Base-by-base conservation (phyloP, 345 rosid genomes). In the Adansonia digitata region DNA sequence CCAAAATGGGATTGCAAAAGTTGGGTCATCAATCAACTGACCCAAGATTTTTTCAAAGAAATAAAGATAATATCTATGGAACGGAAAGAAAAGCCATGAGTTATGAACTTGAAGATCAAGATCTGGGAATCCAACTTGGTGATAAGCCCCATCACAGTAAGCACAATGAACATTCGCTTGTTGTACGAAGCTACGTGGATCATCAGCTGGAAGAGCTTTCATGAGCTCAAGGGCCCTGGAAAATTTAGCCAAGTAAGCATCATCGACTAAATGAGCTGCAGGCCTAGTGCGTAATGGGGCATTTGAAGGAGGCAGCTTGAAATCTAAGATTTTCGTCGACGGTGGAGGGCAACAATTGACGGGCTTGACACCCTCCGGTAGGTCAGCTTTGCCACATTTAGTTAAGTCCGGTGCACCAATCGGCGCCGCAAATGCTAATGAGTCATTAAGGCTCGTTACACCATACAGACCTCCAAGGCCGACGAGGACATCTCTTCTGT, bases 111-210 rank as follows among this genome's bases (percentile, higher is more conserved):
- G 88, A 72, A 89, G 62, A 0, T 87, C 88, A 29, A 85, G 80
- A 34, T 84, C 56, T 0, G 91, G 88, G 22, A 86, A 86, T 52
- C 91, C 89, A 0, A 83, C 75, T 77, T 89, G 91, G n/a, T 81
- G 71, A 60, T 89, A 77, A 34, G 90, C 90, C 3, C 86, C 94
- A 53, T 87, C 80, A 24, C 91, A 89, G 20, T 87, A 89, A 60
- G 90, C 94, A 45, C 94, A 89, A 55, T 89, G 94, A 53, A 87
- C 77, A 17, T 81, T 83, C 1, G 90, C 91, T 77, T 89, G 90
- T 39, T 85, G 88, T 43, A 6, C 74, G 82, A 87, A 87, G 84
- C 63, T 87, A 8, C 94, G 82, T 1, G 94, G 94, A 65, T 89
- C 91, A 6, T 82, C 82, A 0, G 73, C 85, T 1, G 91, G 91